Conservation (phyloP, 805 yeast species). For the Hanseniaspora occidentalis region DNA sequence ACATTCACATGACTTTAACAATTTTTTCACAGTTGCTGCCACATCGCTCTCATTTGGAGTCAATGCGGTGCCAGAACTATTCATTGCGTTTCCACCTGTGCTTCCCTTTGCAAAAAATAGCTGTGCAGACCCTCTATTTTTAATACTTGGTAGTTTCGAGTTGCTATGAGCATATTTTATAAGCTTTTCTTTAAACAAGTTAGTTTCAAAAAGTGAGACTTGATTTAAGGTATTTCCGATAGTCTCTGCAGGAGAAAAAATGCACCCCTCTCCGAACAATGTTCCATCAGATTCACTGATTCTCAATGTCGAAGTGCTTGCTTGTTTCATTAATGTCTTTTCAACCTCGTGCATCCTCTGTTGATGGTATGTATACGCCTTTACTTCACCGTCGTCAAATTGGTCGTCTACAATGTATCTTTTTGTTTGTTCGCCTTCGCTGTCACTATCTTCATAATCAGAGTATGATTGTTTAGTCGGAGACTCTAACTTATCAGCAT, state of each 20-base stretch:
- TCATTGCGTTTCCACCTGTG: too few relatives aligned
- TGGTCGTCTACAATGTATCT: conserved; percentile 41
- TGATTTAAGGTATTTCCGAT: too few relatives aligned
- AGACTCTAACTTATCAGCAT: conserved; percentile 14
- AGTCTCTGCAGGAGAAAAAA: too few relatives aligned
- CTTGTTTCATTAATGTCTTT: not conserved
- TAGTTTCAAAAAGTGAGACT: not conserved
- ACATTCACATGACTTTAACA: too few relatives aligned
- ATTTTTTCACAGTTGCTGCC: too few relatives aligned
- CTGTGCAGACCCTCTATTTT: not conserved
- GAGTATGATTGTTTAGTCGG: not conserved
- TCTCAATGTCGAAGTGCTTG: not conserved
- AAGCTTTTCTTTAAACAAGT: not conserved
- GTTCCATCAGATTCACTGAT: not conserved
- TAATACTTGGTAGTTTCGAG: not conserved
- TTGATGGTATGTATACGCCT: conserved; percentile 18
- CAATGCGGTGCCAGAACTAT: too few relatives aligned
- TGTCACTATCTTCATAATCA: conserved; percentile 31
- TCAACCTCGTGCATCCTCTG: not conserved
- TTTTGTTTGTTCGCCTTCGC: conserved; percentile 31
- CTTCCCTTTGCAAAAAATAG: not conserved
- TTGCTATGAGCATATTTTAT: not conserved
- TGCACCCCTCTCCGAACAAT: not conserved
- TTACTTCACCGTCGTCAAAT: conserved; percentile 53
- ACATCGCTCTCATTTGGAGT: too few relatives aligned